Evolutionary conservation across 495 filamentous ascomycete genomes (phyloP), one percentile per base, ranked within the genome.

Genomic region (Mytilinidion resinicola): DNA sequence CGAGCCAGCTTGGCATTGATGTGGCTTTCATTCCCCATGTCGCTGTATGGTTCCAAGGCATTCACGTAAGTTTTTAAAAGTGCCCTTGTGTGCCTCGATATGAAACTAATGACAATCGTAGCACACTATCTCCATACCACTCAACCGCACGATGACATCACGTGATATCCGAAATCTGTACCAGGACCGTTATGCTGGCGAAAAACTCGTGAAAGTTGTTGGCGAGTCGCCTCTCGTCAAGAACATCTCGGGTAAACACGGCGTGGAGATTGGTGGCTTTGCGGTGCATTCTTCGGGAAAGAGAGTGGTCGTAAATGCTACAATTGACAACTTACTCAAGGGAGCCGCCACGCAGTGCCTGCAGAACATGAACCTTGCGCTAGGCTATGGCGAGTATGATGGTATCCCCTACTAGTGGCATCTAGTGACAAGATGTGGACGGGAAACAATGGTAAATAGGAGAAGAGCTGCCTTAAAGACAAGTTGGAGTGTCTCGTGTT

Each of bases 311-410:
- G 83, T 98, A 51, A 95, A 91, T 70, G 91, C 87, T 19, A 96
- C 92, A n/a, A 97, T 98, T 64, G 93, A 98, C 72, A 97, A 98
- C 74, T 76, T 97, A 59, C 78, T 96, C 54, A 98, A 98, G 82
- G 93, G 93, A 39, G 93, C 93, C 39, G 91, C 90, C 7, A 98
- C 93, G 49, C 93, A 97, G 75, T 96, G 90, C 75, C 73, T 96
- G 69, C 91, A 96, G 79, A 96, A 96, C 73, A 95, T 96, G 90
- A 96, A 96, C 76, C 78, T 98, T 53, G 88, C 91, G 57, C 82
- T 96, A 34, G 92, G 93, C 48, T 96, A 95, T 75, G 85, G 80
- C 33, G 91, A 96, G 75, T 96, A 90, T 72, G 86, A 95, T 71
- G 92, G 91, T 39, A 95, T 96, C 64, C 90, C 91, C 52, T 66